Base-by-base conservation (phyloP, 305 asterid species). In the Fraxinus ornus region DNA sequence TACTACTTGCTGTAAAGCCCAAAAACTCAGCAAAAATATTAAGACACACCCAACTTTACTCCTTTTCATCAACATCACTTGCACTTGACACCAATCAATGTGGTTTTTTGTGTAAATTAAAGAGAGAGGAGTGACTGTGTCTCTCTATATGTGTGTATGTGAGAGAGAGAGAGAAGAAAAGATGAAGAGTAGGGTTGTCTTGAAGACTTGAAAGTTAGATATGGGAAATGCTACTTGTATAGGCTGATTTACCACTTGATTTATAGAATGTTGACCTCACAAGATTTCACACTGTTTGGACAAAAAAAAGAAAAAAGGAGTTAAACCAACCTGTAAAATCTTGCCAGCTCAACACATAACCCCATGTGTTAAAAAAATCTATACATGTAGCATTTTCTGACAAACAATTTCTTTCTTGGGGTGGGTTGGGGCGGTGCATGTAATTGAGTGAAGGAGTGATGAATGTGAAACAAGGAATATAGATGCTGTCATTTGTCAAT, bases 1-100 rank as follows among this genome's bases (percentile, higher is more conserved):
- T 77, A 66, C 86, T 30, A 21, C 83, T 78, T 81, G 74, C 1
- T 85, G 77, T 22, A 80, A 9, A 15, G 81, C 77, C 55, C 28
- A 47, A 47, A 83, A 32, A 7, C 79, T 85, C 77, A 85, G 52
- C 47, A 85, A 32, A 70, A 87, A 36, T 75, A 85, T 24, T 1
- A 64, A 17, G 0, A 87, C 26, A 75, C 60, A 24, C 21, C 83
- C 77, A 21, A 37, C 15, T 35, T 52, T 41, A 66, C 85, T 73
- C n/a, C 64, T 83, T 82, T 49, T 47, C 55, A 37, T 72, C 32
- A 39, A 24, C 86, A 84, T 86, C 62, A 26, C 74, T 41, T 22
- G 57, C 68, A 12, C 22, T 7, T 77, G 68, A 30, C 26, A 24
- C 70, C 26, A 52, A 55, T 4, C 22, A 10, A 26, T 37, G 13